Evolutionary conservation across 306 rosid species (phyloP).

Genomic region (Senna siamea): DNA sequence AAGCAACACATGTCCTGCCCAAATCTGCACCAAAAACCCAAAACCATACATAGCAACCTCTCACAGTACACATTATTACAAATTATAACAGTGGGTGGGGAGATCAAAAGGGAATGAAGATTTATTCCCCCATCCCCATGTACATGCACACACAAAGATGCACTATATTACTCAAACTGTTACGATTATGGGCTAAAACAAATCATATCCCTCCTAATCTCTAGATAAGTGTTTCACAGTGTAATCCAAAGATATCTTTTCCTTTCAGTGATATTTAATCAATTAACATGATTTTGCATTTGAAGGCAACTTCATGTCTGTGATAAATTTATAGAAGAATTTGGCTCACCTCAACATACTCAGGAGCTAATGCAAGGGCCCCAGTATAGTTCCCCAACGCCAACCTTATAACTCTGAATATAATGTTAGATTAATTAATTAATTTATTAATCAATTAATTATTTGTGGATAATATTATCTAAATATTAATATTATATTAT

Average conservation of each 20-base stretch:
- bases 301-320: conserved; percentile 5
- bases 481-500: no score
- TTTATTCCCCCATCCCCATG: not conserved
- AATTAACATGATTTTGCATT: conserved; percentile 27
- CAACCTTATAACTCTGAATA: conserved; percentile 67
- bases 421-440: no score
- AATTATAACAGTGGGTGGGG: not conserved
- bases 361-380: conserved; percentile 71
- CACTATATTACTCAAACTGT: not conserved
- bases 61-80: not conserved
- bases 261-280: not conserved
- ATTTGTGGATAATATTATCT: no score
- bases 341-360: conserved; percentile 65
- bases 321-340: not conserved
- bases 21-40: no score
- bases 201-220: not conserved
- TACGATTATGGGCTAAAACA: not conserved
- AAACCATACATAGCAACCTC: no score
- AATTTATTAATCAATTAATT: no score
- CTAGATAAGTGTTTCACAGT: conserved; percentile 21
- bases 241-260: no score
- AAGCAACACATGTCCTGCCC: no score
- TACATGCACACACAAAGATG: not conserved
- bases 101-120: not conserved
- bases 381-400: conserved; percentile 66